phyloP scores from a whole-genome alignment of 2,329 filamentous ascomycete genomes.

The Endothia cerciana region DNA sequence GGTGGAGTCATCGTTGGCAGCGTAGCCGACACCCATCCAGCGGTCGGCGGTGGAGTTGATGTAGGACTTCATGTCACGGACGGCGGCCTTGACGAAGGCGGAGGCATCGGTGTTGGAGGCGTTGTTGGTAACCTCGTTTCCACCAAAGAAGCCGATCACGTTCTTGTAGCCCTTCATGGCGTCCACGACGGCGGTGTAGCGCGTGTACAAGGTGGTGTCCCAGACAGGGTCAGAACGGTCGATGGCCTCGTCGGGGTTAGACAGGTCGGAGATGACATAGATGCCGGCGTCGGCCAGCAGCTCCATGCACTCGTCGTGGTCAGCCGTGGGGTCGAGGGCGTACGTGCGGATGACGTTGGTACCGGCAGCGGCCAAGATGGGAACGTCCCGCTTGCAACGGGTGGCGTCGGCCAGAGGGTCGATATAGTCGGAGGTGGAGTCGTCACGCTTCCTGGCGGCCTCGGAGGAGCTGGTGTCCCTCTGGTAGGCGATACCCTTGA shows the following conservation, averaged over 20 bases:
- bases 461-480: slow-evolving; percentile 61
- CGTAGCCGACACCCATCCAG: slow-evolving; percentile 88
- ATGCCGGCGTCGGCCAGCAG: slow-evolving; percentile 83
- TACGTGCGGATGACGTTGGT: slow-evolving; percentile 97
- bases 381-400: slow-evolving; percentile 83
- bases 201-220: slow-evolving; percentile 76
- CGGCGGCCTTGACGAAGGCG: slow-evolving; percentile 95
- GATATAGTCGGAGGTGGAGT: slow-evolving; percentile 61
- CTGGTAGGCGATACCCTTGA: slow-evolving; percentile 95
- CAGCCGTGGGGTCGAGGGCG: slow-evolving; percentile 77
- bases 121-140: slow-evolving; percentile 94
- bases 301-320: slow-evolving; percentile 86
- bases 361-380: slow-evolving; percentile 73
- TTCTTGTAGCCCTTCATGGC: slow-evolving; percentile 82
- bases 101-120: slow-evolving; percentile 87
- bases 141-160: slow-evolving; percentile 95
- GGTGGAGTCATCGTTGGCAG: slow-evolving; percentile 86
- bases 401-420: slow-evolving; percentile 79
- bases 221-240: slow-evolving; percentile 79
- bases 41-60: slow-evolving; percentile 81
- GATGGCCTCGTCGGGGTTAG: slow-evolving; percentile 81
- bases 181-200: slow-evolving; percentile 86
- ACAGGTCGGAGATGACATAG: slow-evolving; percentile 92
- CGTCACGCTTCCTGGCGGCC: slow-evolving; percentile 50
- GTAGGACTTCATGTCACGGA: slow-evolving; percentile 94